Evolutionary conservation across 2,329 filamentous ascomycete genomes (phyloP), one percentile per base, ranked within the genome.

Genomic region (Colletotrichum sp.): DNA sequence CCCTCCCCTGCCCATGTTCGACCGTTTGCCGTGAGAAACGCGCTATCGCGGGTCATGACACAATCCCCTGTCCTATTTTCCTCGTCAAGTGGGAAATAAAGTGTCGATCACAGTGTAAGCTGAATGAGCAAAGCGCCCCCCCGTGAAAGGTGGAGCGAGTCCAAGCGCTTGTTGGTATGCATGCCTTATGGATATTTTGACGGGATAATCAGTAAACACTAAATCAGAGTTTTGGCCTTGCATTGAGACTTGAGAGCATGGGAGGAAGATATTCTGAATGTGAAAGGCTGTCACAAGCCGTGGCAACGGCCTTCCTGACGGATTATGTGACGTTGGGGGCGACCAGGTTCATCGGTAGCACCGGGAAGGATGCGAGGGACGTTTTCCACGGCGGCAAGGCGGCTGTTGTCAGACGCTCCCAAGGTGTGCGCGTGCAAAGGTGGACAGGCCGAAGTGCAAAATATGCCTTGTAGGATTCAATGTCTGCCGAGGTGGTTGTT

Each of bases 401-500:
- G 73, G 62, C 68, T 71, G 58, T 52, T 52, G 43, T 48, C 39
- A n/a, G 39, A 48, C 18, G 39, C 39, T 48, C 39, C 39, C 18
- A 48, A 48, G 39, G 39, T 52, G 43, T 52, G 10, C 43, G 43
- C 43, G 6, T 52, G 43, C 43, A 52, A 52, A 52, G 43, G 43
- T 66, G 61, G 30, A 36, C 34, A 70, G 67, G 55, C 27, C 25
- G 8, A 18, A 18, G 64, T 32, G 27, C 7, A 16, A 25, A 34
- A 58, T 65, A 72, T 67, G 73, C 73, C 73, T 75, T 22, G 73
- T 52, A 69, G 70, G 73, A 75, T 75, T 71, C 43, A 55, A 22
- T 32, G 55, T 66, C 60, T 67, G 39, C 69, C 52, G 61, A 64
- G n/a, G 30, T 67, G 39, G 43, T 52, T 52, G 36, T 62, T 70